These are phyloP conservation scores for Cladobotryum mycophilum DNA, from an alignment of 2,329 filamentous ascomycete genomes.

Conservation along the genomic window DNA sequence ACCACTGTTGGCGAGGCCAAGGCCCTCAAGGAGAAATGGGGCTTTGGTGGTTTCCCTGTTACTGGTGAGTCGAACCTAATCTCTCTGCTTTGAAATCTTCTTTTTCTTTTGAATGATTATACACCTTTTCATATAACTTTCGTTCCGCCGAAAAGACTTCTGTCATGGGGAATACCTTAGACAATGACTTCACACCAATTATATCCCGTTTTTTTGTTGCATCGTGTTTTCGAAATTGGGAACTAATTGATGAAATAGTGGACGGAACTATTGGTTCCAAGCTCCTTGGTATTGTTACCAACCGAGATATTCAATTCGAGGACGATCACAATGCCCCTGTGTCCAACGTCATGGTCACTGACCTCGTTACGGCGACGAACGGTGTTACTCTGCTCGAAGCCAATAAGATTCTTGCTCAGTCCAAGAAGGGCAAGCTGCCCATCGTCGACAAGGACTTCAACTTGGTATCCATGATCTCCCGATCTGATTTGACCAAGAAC, in stretches of 20 bases:
- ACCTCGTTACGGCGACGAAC: slow-evolving; percentile 79
- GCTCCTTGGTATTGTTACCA: slow-evolving; percentile 94
- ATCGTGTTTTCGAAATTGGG: slow-evolving; percentile 8
- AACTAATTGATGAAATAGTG: slow-evolving; percentile 50
- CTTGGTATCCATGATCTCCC: slow-evolving; percentile 84
- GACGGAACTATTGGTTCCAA: slow-evolving; percentile 89
- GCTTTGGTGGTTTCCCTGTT: slow-evolving; percentile 96
- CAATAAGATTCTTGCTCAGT: slow-evolving; percentile 87
- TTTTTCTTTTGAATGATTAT: slow-evolving; percentile 62
- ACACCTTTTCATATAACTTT: slow-evolving; percentile 91
- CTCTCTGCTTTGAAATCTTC: neutral
- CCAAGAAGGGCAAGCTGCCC: slow-evolving; percentile 97
- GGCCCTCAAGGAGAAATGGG: slow-evolving; percentile 94
- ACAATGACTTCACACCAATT: slow-evolving; percentile 26
- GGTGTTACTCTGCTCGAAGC: slow-evolving; percentile 83
- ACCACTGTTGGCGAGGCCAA: slow-evolving; percentile 90
- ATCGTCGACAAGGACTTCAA: slow-evolving; percentile 81
- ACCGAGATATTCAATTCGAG: slow-evolving; percentile 97
- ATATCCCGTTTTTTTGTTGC: slow-evolving; percentile 13
- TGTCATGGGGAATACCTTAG: slow-evolving; percentile 68
- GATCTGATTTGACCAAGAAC: slow-evolving; percentile 98
- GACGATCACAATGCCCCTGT: slow-evolving; percentile 65
- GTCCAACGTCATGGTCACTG: slow-evolving; percentile 88
- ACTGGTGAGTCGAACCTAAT: slow-evolving; percentile 66
- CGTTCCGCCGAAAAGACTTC: slow-evolving; percentile 97